phyloP scores from a whole-genome alignment of 192 early-diverging fungal species.

The Linnemannia hyalina region DNA sequence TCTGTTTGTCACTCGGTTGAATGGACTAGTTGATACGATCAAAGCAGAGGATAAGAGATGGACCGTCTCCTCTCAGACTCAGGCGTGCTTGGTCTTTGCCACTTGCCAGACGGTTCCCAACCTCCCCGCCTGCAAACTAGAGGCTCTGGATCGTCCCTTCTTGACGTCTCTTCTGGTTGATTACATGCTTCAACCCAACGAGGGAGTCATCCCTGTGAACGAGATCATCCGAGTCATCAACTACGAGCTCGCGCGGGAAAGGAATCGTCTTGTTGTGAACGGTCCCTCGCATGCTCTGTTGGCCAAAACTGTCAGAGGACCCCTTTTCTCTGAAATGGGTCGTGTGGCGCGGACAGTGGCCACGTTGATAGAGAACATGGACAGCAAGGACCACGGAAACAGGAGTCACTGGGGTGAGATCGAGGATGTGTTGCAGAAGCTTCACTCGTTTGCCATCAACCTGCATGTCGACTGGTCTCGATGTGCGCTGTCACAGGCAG shows the following conservation, averaged over 20 bases:
- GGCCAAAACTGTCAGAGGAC: slow-evolving; percentile 30
- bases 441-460: slow-evolving; percentile 49
- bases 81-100: slow-evolving; percentile 49
- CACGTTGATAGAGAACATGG: slow-evolving; percentile 30
- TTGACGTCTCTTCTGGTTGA: slow-evolving; percentile 33
- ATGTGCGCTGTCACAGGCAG: slow-evolving; percentile 25
- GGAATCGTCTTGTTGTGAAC: neutral
- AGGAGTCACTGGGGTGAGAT: slow-evolving; percentile 13
- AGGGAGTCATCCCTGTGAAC: slow-evolving; percentile 34
- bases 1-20: slow-evolving; percentile 23
- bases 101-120: slow-evolving; percentile 43
- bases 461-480: slow-evolving; percentile 48
- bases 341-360: slow-evolving; percentile 43
- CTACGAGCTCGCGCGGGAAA: slow-evolving; percentile 26
- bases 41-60: neutral
- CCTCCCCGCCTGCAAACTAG: slow-evolving; percentile 43
- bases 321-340: slow-evolving; percentile 51
- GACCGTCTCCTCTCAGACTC: slow-evolving; percentile 12
- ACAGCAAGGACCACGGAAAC: neutral
- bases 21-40: neutral
- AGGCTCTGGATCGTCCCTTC: slow-evolving; percentile 13
- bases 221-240: slow-evolving; percentile 39
- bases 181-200: slow-evolving; percentile 36
- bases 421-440: slow-evolving; percentile 15
- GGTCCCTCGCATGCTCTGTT: slow-evolving; percentile 24